Evolutionary conservation across 2,329 filamentous ascomycete species (phyloP).

Genomic region (Aspergillus uvarum): DNA sequence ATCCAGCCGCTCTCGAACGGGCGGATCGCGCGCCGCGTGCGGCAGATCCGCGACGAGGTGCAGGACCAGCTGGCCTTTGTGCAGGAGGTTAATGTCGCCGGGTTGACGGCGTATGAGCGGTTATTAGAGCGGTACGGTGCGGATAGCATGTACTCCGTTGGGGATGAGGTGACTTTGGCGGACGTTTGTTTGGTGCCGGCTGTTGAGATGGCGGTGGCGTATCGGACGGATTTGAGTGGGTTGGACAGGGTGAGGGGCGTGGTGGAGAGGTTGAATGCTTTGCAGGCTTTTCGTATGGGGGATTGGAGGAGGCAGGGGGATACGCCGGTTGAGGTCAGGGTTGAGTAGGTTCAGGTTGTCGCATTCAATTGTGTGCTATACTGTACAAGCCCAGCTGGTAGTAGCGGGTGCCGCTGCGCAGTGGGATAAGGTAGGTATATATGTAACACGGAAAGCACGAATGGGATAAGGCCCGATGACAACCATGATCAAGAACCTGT

Average conservation of each 20-base stretch:
- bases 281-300: not conserved
- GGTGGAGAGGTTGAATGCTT: not conserved
- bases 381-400: no score
- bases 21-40: not conserved
- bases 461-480: no score
- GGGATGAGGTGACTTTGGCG: not conserved
- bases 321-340: not conserved
- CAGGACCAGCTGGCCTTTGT: not conserved
- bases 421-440: no score
- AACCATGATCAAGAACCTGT: no score
- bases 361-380: no score
- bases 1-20: not conserved
- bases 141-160: not conserved
- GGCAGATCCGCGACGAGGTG: not conserved
- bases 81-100: not conserved
- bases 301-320: slow-evolving; percentile 2
- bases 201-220: slow-evolving; percentile 1
- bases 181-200: slow-evolving; percentile 2
- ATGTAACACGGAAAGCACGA: no score
- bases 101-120: not conserved
- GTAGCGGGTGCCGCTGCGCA: no score
- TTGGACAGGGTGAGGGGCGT: not conserved
- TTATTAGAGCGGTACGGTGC: not conserved
- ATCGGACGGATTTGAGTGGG: not conserved
- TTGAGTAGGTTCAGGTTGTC: no score